Percentiles rank a stretch among this genome's conserved stretches.
These are phyloP conservation scores for Irpex lacteus DNA, from an alignment of 1,284 basidiomycete species.

Conservation along the genomic window DNA sequence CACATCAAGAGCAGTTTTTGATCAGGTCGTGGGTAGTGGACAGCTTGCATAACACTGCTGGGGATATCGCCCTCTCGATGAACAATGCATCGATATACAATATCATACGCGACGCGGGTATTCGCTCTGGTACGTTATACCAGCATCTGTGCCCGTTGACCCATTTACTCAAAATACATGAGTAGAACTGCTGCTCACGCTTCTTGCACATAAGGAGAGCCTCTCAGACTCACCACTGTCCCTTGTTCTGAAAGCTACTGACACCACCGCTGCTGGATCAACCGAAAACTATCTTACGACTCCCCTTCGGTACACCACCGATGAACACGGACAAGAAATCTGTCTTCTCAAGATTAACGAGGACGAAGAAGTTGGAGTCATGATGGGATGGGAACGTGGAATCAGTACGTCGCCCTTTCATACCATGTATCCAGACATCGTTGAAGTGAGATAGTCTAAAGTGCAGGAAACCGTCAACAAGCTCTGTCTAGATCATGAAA, in stretches of 20 bases:
- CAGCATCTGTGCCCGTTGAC: constrained; percentile 10
- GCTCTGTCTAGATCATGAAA: constrained; percentile 55
- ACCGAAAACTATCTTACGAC: constrained; percentile 77
- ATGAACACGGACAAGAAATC: constrained; percentile 78
- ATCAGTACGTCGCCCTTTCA: constrained; percentile 55
- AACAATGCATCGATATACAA: constrained; percentile 76
- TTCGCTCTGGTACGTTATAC: constrained; percentile 66
- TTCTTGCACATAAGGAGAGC: constrained; percentile 47
- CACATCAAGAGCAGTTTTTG: not conserved
- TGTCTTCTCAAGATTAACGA: constrained; percentile 73
- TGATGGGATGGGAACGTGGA: constrained; percentile 93
- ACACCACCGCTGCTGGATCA: constrained; percentile 70
- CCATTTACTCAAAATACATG: constrained; percentile 2
- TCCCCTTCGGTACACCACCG: constrained; percentile 67
- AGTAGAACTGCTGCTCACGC: constrained; percentile 63
- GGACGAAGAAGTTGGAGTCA: constrained; percentile 78
- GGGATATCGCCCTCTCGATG: constrained; percentile 84
- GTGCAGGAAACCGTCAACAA: constrained; percentile 68
- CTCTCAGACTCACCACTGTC: constrained; percentile 37
- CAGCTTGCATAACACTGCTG: constrained; percentile 76
- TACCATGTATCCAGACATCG: not conserved
- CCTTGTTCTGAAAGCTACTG: constrained; percentile 53
- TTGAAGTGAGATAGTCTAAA: constrained; percentile 32
- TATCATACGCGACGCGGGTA: constrained; percentile 81
- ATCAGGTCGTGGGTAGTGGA: constrained; percentile 51